phyloP scores from a whole-genome alignment of 108 stramenopile species.

The Conticribra weissflogii region DNA sequence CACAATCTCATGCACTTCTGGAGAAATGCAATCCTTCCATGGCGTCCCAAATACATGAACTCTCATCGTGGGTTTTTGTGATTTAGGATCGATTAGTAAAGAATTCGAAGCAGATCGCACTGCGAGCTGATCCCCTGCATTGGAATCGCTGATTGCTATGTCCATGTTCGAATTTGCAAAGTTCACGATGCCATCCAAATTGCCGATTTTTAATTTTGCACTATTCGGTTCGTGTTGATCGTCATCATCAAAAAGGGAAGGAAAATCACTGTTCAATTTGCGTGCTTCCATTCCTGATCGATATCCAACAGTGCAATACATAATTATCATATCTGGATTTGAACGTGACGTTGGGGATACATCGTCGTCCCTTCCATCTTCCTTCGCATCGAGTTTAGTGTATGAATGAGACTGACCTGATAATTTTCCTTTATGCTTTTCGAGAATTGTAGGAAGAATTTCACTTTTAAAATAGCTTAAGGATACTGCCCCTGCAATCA shows the following conservation, averaged over 20 bases:
- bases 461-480: constrained; percentile 47
- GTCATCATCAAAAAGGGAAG: constrained; percentile 1
- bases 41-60: constrained; percentile 28
- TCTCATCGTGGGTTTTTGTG: constrained; percentile 17
- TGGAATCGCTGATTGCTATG: not conserved
- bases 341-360: not conserved
- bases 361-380: constrained; percentile 1
- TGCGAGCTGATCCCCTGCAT: not conserved
- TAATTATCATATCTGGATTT: constrained; percentile 31
- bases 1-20: not conserved
- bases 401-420: no score
- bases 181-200: constrained; percentile 29
- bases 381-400: no score
- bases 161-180: constrained; percentile 27
- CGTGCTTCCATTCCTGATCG: constrained; percentile 61
- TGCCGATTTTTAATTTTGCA: constrained; percentile 12
- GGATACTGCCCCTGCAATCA: constrained; percentile 57
- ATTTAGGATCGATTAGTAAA: constrained; percentile 5
- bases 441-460: constrained; percentile 13
- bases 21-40: constrained; percentile 19
- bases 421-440: no score
- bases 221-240: constrained; percentile 1
- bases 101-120: no score
- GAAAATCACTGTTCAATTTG: constrained; percentile 25
- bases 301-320: constrained; percentile 73